Conservation (phyloP, 306 rosid species). For the Oxytropis ochrocephala region DNA sequence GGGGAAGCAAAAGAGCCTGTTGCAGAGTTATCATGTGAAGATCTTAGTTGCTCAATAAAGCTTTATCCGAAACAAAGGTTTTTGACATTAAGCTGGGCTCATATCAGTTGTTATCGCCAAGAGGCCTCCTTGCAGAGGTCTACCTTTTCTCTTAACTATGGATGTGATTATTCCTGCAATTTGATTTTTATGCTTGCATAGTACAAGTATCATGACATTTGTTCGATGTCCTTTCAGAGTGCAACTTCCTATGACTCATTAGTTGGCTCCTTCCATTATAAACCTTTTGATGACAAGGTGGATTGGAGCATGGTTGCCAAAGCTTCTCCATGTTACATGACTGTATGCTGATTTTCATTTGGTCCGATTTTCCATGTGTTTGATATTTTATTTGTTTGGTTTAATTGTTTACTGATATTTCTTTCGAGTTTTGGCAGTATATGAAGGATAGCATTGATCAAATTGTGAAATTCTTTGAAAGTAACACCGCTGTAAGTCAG, state of each 20-base stretch:
- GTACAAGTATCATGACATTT: conserved; percentile 13
- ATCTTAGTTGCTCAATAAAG: conserved; percentile 68
- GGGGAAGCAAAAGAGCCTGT: conserved; percentile 65
- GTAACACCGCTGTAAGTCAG: conserved; percentile 73
- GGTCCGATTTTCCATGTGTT: not conserved
- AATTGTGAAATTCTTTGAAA: conserved; percentile 74
- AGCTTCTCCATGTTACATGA: conserved; percentile 98
- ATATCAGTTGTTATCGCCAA: conserved; percentile 77
- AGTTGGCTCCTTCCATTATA: conserved; percentile 62
- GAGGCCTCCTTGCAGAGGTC: conserved; percentile 93
- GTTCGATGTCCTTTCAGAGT: conserved; percentile 57
- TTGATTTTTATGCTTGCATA: conserved; percentile 6
- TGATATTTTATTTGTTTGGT: conserved; percentile 20
- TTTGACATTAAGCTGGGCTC: conserved; percentile 83
- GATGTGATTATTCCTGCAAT: not conserved
- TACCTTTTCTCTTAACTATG: conserved; percentile 10
- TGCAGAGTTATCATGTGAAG: conserved; percentile 92
- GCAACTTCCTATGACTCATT: conserved; percentile 71
- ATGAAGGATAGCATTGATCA: conserved; percentile 76
- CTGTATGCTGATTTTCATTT: conserved; percentile 50
- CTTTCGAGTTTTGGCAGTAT: conserved; percentile 50
- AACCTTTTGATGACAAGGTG: conserved; percentile 71
- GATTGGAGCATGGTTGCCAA: conserved; percentile 97
- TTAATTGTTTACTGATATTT: conserved; percentile 22
- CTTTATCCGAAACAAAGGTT: conserved; percentile 81